Base-by-base conservation (phyloP, 2,329 filamentous ascomycete species). In the Tolypocladium tropicale region DNA sequence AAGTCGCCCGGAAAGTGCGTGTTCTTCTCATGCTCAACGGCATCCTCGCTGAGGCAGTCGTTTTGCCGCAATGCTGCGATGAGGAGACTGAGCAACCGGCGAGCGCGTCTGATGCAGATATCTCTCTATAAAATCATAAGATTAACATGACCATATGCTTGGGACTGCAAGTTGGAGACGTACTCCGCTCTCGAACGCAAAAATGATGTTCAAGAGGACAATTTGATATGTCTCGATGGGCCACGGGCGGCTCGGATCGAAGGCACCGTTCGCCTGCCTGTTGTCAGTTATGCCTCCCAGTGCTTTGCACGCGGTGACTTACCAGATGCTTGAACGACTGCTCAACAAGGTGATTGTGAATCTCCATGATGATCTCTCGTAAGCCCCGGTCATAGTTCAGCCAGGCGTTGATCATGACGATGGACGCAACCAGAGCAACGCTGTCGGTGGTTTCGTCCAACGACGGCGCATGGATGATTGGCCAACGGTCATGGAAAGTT, bases 331-430 rank as follows among this genome's bases (percentile, higher is more conserved):
- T 58, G 30, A 67, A 65, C 46, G 63, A 65, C n/a, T 60, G 60
- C 5, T 65, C 58, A 55, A 73, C 64, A 21, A 76, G 57, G 3
- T 57, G 56, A 6, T 62, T 57, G 52, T 76, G 71, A 6, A 70
- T 60, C n/a, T 62, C 58, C 18, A 71, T 53, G 3, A 66, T 65
- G 46, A 63, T 57, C 3, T 65, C 59, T 39, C 60, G 65, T 23
- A 66, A 61, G 14, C 59, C 63, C 12, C 60, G 55, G 0, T 64
- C 69, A 10, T 63, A 64, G 18, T 65, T 60, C 2, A 74, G 54
- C 72, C 73, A 76, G 4, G 68, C 67, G 2, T 71, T 72, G 36
- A 75, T 70, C 65, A 76, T 73, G 16, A 66, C 62, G 12, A 74
- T 65, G 0, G 70, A 68, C 0, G 61, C 63, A 0, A 65, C 54